Evolutionary conservation across 2,329 filamentous ascomycete genomes (phyloP).

Genomic region (Colletotrichum abscissum): DNA sequence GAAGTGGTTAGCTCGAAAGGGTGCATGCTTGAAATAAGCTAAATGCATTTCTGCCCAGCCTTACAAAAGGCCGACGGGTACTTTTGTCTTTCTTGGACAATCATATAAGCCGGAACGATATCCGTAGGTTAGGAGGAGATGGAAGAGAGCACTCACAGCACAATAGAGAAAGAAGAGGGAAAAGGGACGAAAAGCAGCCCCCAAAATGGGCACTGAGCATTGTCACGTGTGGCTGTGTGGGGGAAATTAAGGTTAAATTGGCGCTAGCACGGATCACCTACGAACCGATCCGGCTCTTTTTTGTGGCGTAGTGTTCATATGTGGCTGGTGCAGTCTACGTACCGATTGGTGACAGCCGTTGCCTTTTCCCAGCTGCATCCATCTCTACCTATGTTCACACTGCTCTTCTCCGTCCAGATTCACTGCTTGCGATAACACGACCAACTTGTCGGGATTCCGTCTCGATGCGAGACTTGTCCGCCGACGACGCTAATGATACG

Average conservation of each 20-base stretch:
- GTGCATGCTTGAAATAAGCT: neutral
- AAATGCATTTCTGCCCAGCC: conserved; percentile 13
- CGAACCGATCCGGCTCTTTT: no score
- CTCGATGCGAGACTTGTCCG: neutral
- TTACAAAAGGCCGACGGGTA: conserved; percentile 6
- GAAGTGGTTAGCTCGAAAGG: neutral
- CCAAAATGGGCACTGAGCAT: neutral
- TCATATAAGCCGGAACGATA: no score
- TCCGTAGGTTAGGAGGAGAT: no score
- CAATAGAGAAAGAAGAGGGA: neutral
- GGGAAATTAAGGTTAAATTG: conserved; percentile 27
- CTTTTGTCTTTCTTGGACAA: conserved; percentile 6
- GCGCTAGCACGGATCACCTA: conserved; percentile 12
- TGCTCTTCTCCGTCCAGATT: neutral
- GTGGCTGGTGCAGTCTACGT: no score
- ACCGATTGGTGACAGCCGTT: no score
- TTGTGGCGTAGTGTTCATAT: no score
- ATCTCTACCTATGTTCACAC: neutral
- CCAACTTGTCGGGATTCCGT: neutral
- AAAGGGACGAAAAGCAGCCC: neutral
- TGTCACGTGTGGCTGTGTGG: conserved; percentile 15
- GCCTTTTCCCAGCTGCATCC: neutral
- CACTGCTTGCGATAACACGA: neutral
- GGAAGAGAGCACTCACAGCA: neutral
- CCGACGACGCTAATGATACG: neutral